phyloP scores from a whole-genome alignment of 176 grass and related monocot species.

The Luzula sylvatica region DNA sequence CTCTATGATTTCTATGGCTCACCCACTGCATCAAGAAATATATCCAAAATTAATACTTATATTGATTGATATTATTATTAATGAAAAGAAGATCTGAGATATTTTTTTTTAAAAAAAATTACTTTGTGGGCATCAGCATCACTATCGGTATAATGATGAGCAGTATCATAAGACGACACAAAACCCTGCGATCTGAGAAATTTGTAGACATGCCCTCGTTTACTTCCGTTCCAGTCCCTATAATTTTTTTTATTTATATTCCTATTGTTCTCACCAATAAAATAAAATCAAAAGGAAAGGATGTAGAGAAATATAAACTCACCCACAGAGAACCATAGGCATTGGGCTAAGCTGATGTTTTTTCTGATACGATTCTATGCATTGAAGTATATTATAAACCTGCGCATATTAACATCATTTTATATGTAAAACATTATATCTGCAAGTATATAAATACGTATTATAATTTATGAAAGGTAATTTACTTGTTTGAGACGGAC shows the following conservation, averaged over 20 bases:
- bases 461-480: neutral
- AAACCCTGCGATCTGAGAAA: constrained; percentile 83
- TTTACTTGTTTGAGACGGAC: constrained; percentile 70
- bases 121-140: constrained; percentile 93
- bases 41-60: neutral
- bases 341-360: constrained; percentile 68
- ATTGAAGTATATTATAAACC: constrained; percentile 92
- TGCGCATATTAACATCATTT: constrained; percentile 9
- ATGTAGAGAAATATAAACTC: constrained; percentile 21
- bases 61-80: neutral
- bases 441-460: neutral
- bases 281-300: constrained; percentile 5
- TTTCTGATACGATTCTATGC: constrained; percentile 73
- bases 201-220: constrained; percentile 91
- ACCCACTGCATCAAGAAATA: constrained; percentile 51
- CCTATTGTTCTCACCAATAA: neutral
- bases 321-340: constrained; percentile 79
- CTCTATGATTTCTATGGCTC: constrained; percentile 91
- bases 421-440: neutral
- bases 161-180: constrained; percentile 81
- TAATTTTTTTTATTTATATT: constrained; percentile 19
- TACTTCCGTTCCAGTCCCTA: constrained; percentile 96
- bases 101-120: constrained; percentile 1
- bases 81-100: constrained; percentile 1
- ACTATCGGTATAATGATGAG: constrained; percentile 79